Evolutionary conservation across 2,329 filamentous ascomycete genomes (phyloP).

Genomic region (Fusarium nodosum): DNA sequence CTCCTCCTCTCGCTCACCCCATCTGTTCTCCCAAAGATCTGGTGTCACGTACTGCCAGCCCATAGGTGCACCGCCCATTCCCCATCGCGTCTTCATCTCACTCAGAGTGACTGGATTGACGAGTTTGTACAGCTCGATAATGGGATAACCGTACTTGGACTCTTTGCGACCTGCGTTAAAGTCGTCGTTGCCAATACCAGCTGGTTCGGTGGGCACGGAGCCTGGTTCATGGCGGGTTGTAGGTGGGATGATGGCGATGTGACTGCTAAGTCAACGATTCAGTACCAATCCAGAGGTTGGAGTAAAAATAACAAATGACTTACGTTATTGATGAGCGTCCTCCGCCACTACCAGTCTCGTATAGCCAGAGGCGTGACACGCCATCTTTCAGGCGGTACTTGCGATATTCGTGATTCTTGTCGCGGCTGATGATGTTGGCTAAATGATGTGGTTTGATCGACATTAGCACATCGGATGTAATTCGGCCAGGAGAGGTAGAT

Average conservation of each 20-base stretch:
- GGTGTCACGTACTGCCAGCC: conserved; percentile 45
- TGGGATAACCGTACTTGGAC: conserved; percentile 49
- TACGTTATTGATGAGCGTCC: conserved; percentile 46
- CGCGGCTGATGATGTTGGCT: conserved; percentile 37
- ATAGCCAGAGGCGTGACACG: conserved; percentile 48
- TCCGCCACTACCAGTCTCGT: conserved; percentile 37
- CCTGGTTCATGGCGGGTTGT: conserved; percentile 29
- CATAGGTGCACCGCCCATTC: conserved; percentile 47
- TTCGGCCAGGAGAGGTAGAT: not conserved
- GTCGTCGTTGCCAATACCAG: conserved; percentile 49
- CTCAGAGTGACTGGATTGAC: conserved; percentile 39
- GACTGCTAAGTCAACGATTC: not conserved
- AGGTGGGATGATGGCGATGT: conserved; percentile 32
- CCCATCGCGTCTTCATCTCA: conserved; percentile 47
- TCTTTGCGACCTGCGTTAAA: conserved; percentile 50
- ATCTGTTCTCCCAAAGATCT: conserved; percentile 45
- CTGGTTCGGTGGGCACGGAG: conserved; percentile 39
- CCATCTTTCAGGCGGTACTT: conserved; percentile 46
- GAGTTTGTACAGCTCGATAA: conserved; percentile 47
- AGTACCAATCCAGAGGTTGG: not conserved
- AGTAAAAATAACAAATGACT: not conserved
- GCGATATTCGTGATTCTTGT: conserved; percentile 50
- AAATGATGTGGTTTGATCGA: conserved; percentile 44
- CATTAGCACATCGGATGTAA: conserved; percentile 38
- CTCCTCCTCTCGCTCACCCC: conserved; percentile 34